These are phyloP conservation scores for Diaporthe aspalathi DNA, from an alignment of 2,329 filamentous ascomycete species.

Conservation along the genomic window DNA sequence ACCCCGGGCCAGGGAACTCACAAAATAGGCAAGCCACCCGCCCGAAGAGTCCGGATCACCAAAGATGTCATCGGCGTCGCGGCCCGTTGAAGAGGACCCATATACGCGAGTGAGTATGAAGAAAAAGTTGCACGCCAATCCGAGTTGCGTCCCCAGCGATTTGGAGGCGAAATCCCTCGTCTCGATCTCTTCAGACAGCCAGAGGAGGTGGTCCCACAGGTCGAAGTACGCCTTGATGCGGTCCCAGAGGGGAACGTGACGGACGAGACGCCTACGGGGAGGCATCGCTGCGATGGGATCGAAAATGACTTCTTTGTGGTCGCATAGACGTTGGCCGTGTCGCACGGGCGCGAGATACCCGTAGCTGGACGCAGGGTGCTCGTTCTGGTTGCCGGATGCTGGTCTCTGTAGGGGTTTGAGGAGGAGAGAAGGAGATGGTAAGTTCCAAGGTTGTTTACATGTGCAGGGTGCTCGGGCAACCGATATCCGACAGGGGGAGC, in stretches of 20 bases:
- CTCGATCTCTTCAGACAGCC: conserved; percentile 92
- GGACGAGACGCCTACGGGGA: conserved; percentile 85
- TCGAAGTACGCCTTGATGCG: conserved; percentile 85
- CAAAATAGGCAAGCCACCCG: conserved; percentile 72
- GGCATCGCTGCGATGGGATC: conserved; percentile 50
- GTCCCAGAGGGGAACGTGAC: conserved; percentile 81
- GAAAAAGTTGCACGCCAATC: conserved; percentile 79
- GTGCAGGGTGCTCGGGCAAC: conserved; percentile 31
- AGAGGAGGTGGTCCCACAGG: conserved; percentile 88
- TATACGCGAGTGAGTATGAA: conserved; percentile 89
- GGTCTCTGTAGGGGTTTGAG: background rate
- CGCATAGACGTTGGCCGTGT: conserved; percentile 13
- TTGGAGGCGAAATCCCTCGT: conserved; percentile 91
- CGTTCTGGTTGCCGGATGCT: conserved; percentile 4
- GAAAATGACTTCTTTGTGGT: background rate
- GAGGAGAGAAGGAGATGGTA: background rate
- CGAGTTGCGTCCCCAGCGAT: conserved; percentile 79
- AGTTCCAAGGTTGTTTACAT: conserved; percentile 29
- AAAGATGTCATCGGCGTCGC: conserved; percentile 85
- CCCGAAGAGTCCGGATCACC: conserved; percentile 65
- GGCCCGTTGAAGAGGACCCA: conserved; percentile 62
- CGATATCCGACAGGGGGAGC: background rate
- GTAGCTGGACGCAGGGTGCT: background rate
- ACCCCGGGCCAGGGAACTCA: conserved; percentile 50
- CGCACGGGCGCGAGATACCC: conserved; percentile 8